Conservation (phyloP, 2,329 filamentous ascomycete species). For the Venturia carpophila region DNA sequence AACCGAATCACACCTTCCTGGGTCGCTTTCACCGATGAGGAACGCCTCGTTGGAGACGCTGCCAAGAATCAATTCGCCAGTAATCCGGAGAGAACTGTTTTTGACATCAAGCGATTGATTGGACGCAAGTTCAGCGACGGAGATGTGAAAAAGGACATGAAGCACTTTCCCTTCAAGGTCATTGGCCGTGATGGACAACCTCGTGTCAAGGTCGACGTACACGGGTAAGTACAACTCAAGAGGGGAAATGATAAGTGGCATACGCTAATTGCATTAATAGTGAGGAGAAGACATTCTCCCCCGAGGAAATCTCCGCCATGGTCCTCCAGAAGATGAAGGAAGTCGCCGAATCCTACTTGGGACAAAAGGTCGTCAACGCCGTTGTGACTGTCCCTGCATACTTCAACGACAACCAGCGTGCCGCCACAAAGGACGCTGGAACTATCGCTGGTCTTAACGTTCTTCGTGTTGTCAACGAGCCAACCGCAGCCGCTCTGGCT, state of each 20-base stretch:
- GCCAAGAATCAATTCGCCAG: slow-evolving; percentile 41
- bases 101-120: slow-evolving; percentile 45
- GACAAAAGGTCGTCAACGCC: slow-evolving; percentile 76
- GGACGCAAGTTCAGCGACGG: slow-evolving; percentile 49
- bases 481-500: slow-evolving; percentile 93
- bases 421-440: slow-evolving; percentile 98
- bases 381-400: slow-evolving; percentile 96
- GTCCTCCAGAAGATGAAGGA: slow-evolving; percentile 80
- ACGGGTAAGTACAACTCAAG: slow-evolving; percentile 12
- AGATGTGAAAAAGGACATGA: slow-evolving; percentile 86
- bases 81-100: slow-evolving; percentile 43
- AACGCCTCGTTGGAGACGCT: slow-evolving; percentile 93
- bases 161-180: slow-evolving; percentile 98
- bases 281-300: slow-evolving; percentile 63
- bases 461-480: slow-evolving; percentile 99
- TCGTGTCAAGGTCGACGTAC: slow-evolving; percentile 30
- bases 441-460: slow-evolving; percentile 96
- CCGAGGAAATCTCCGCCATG: slow-evolving; percentile 75
- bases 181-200: slow-evolving; percentile 86
- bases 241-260: slow-evolving; percentile 21
- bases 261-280: slow-evolving; percentile 22
- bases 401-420: slow-evolving; percentile 99
- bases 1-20: slow-evolving; percentile 50
- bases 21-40: slow-evolving; percentile 93
- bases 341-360: slow-evolving; percentile 68